Base-by-base conservation (phyloP, 352 stramenopile species). In the Phytophthora capsici region DNA sequence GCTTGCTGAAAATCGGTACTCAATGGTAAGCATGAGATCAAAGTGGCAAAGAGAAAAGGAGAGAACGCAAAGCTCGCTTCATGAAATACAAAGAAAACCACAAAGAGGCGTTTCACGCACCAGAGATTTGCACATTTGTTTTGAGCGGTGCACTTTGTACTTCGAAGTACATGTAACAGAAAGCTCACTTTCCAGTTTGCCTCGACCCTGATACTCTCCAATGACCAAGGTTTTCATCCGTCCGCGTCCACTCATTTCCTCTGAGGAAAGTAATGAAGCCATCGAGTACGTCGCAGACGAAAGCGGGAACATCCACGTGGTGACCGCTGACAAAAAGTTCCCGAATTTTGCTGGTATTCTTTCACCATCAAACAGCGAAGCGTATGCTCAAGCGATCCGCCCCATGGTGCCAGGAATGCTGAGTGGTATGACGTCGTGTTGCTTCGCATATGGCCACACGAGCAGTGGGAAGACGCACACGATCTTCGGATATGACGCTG, bases 391-490 rank as follows among this genome's bases (percentile, higher is more conserved):
- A 30, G 62, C 74, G 2, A 51, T 86, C 13, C 41, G 23, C 16
- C 72, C 79, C 3, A 56, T 88, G 23, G 22, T 85, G 0, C 4
- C 46, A 0, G 46, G 25, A 12, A 66, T 77, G 12, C 28, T 77
- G n/a, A 59, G 26, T 5, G 79, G 79, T 4, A 40, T 48, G 13
- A 88, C 71, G 16, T 73, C 65, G 4, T 88, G 79, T 51, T 86
- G 77, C 67, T 88, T 88, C 46, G 77, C 79, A 3, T 88, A 86
- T 57, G 79, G 77, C 3, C 75, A 88, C 52, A 88, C 78, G 7
- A 82, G 82, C 48, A 84, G 71, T 51, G 78, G 78, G 47, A 88
- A 88, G 72, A 88, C 78, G 16, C 78, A 88, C 62, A 86, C 78
- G 43, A 86, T 88, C 58, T 83, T 88, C 45, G 79, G 79, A 20